Base-by-base conservation (phyloP, 2,329 filamentous ascomycete species). In the Fusarium fracticaudum region DNA sequence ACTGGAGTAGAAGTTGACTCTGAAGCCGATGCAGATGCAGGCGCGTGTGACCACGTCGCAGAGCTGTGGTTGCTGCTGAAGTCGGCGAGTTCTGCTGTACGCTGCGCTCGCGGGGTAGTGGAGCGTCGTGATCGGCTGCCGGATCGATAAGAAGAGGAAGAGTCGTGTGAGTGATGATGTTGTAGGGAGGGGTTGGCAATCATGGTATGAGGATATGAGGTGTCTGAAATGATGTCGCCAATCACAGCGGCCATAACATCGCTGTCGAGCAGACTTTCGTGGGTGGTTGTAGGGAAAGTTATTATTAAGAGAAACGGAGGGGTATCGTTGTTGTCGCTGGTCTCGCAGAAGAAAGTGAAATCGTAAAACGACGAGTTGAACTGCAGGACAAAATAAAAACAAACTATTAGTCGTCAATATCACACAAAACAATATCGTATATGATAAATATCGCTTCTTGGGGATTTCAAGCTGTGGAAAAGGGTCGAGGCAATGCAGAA, bases 191-290 rank as follows among this genome's bases (percentile, higher is more conserved):
- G 82, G 64, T 84, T 83, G 67, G 85, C 83, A 86, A 94, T 92
- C 87, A 91, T 93, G 85, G 87, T 90, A 86, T 91, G 90, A 84
- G 92, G 92, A 84, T 91, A 89, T 78, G 90, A 87, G 77, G 91
- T 87, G 84, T 94, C 91, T 83, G 93, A 89, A 84, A 91, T 90
- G 85, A 91, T 91, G 86, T 96, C 94, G 82, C 89, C 88, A 77
- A 91, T 88, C 83, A 91, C 82, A 83, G 89, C 86, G 80, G 89
- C 90, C 90, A 92, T 91, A 84, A 83, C 87, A 85, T 85, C 80
- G 78, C 80, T 74, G 55, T 73, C 57, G 60, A 41, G 67, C 57
- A 64, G 50, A 45, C 64, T 60, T 33, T 70, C 55, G 44, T 45
- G 29, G 65, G 59, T 73, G n/a, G n/a, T 37, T 59, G 35, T 38